Evolutionary conservation across 1,284 basidiomycete species (phyloP), one percentile per base, ranked within the genome.

Genomic region (Naganishia sp.): DNA sequence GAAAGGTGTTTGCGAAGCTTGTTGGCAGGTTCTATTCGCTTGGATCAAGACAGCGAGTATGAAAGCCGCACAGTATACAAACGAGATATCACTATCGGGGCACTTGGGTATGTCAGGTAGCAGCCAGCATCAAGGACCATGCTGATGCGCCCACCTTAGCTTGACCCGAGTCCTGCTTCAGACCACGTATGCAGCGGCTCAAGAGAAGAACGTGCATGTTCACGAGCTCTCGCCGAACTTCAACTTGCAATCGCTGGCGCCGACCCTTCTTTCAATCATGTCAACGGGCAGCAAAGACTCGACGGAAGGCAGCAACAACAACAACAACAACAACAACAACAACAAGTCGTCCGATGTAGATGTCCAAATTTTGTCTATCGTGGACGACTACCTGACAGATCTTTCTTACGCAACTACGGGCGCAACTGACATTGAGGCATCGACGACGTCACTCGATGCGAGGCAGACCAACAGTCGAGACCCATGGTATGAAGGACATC

Each of bases 341-440:
- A 50, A 60, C 2, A 65, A 55, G 11, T 79, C 76, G 77, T 63
- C 71, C 25, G 68, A 72, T 17, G 77, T 80, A 3, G 78, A 80
- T 64, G 61, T 66, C 6, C 75, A 76, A 46, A 71, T 80, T 10
- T 70, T 80, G n/a, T 67, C 66, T 4, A 65, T 80, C 23, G 68
- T 80, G 9, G 75, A 76, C 39, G 73, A 72, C 45, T 73, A 78
- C 65, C 68, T 79, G 21, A 58, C 67, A 25, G 32, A 68, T 0
- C 63, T 78, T 9, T 46, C 52, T 46, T 49, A 32, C 25, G 31
- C 55, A 28, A 43, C 53, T 2, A 56, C 42, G 32, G 47, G 41
- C 7, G 50, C 42, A 9, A 49, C 56, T 21, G 64, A 50, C 7
- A 32, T 50, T 6, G 55, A 51, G 25, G 54, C 64, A n/a, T 58